Base-by-base conservation (phyloP, 345 rosid species). In the Bretschneidera sinensis region DNA sequence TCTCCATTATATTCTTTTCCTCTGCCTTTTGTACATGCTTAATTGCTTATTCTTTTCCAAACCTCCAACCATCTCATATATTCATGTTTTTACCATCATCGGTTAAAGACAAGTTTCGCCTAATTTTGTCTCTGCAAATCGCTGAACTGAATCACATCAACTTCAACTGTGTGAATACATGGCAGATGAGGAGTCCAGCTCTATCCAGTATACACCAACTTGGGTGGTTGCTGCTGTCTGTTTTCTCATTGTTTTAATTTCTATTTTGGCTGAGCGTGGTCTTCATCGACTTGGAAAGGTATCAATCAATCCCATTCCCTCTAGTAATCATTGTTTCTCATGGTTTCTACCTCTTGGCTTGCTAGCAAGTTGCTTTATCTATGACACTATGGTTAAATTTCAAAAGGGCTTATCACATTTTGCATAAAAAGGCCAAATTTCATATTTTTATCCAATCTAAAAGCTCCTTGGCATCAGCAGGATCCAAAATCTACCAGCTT, bases 211-310 rank as follows among this genome's bases (percentile, higher is more conserved):
- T 61, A 85, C 92, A 17, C 92, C 95, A 33, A 83, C 97, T 43
- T 89, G 97, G 98, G 84, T 85, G 58, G 84, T 89, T 9, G 95
- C 95, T 6, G 79, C 63, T 57, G 87, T 92, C 71, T 82, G 89
- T 70, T 85, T 79, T 61, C 48, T 85, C 71, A 83, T 87, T 66
- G 85, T 84, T 67, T 72, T 85, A 33, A 58, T 83, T 14, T 87
- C 98, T 60, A 70, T 87, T 63, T 25, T 75, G 2, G 98, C 86
- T 1, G 88, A 82, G 51, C 89, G 94, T 22, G 91, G 78, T 63
- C 89, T 92, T 63, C 83, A 87, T 69, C 74, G 16, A 24, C 88
- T 82, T 58, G 98, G 95, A 62, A 92, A 89, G 90, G 92, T 92
- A 68, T 39, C 6, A 1, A 51, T 11, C 10, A 24, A 21, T 21